Base-by-base conservation (phyloP, 2,329 filamentous ascomycete species). In the Nemania diffusa region DNA sequence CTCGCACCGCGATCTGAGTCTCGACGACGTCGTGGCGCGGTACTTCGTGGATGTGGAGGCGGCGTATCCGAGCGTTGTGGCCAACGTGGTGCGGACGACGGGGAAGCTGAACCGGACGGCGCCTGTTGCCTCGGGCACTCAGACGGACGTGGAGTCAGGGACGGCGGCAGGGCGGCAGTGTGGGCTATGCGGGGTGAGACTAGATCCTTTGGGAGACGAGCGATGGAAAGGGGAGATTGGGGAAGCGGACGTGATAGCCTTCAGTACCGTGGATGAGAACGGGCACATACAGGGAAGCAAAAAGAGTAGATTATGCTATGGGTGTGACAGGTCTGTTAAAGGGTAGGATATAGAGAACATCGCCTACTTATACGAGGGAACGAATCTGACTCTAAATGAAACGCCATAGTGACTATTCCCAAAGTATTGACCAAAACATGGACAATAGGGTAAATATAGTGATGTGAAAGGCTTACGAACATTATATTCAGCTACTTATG, bases 21-120 rank as follows among this genome's bases (percentile, higher is more conserved):
- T 99, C 74, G 94, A 97, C 76, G 91, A 94, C 72, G 87, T 99
- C 61, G 94, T 98, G 90, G 82, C 85, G 65, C 90, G 93, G 64
- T 99, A 97, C 78, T 97, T 99, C 75, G 88, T 89, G 71, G 91
- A 89, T 46, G 93, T 97, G 17, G 94, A 97, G 77, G 88, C 89
- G 71, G 91, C 91, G 66, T 97, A 97, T 75, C 92, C 94, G 2
- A 93, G 92, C 62, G 93, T 98, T 63, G 94, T 99, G 72, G 91
- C 94, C 34, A 99, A 99, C 77, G 96, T 99, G 9, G 95, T 97
- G 5, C 89, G 93, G 69, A 99, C 95, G 37, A 91, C 92, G n/a
- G 90, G 89, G 58, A 97, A 97, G 80, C 84, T 98, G 46, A 83
- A 89, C 52, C 81, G 87, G 71, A 13, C 42, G 11, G 52, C 50